Percentiles rank a stretch among this genome's conserved stretches.
Conservation (phyloP, 1,284 basidiomycete genomes). For the Paramarasmius palmivorus region DNA sequence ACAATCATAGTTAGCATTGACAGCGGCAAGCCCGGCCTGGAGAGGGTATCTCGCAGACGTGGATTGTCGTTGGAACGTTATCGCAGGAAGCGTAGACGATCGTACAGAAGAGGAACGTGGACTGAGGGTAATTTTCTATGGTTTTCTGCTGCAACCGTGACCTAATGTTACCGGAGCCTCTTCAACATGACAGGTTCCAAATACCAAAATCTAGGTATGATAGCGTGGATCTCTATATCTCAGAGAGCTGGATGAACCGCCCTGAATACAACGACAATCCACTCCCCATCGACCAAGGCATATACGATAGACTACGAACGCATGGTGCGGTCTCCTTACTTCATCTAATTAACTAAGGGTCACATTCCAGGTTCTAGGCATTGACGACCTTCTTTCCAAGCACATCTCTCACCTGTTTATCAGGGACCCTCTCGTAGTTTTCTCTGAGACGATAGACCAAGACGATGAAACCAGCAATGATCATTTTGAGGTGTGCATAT, state of each 20-base stretch:
- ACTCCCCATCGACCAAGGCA: slow-evolving; percentile 77
- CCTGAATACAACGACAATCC: slow-evolving; percentile 92
- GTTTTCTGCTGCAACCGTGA: slow-evolving; percentile 8
- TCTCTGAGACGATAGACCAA: slow-evolving; percentile 92
- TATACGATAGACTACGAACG: slow-evolving; percentile 70
- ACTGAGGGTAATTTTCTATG: slow-evolving; percentile 53
- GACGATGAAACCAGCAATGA: slow-evolving; percentile 88
- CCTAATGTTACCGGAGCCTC: slow-evolving; percentile 51
- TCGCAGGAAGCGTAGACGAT: slow-evolving; percentile 96
- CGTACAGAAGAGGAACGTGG: slow-evolving; percentile 94
- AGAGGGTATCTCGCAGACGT: slow-evolving; percentile 95
- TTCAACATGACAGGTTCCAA: slow-evolving; percentile 70
- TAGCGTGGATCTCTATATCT: slow-evolving; percentile 94
- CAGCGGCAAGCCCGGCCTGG: slow-evolving; percentile 93
- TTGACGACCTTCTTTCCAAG: slow-evolving; percentile 86
- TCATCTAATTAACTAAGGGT: neutral
- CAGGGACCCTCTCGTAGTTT: slow-evolving; percentile 95
- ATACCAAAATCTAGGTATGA: slow-evolving; percentile 98
- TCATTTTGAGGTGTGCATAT: slow-evolving; percentile 83
- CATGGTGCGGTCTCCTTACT: slow-evolving; percentile 55
- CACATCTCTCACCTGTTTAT: slow-evolving; percentile 97
- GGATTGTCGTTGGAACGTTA: slow-evolving; percentile 98
- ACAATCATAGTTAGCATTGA: slow-evolving; percentile 77
- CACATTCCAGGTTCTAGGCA: slow-evolving; percentile 47
- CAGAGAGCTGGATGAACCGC: slow-evolving; percentile 83